phyloP scores from a whole-genome alignment of 176 grass and related monocot species.

The Oryza rufipogon region DNA sequence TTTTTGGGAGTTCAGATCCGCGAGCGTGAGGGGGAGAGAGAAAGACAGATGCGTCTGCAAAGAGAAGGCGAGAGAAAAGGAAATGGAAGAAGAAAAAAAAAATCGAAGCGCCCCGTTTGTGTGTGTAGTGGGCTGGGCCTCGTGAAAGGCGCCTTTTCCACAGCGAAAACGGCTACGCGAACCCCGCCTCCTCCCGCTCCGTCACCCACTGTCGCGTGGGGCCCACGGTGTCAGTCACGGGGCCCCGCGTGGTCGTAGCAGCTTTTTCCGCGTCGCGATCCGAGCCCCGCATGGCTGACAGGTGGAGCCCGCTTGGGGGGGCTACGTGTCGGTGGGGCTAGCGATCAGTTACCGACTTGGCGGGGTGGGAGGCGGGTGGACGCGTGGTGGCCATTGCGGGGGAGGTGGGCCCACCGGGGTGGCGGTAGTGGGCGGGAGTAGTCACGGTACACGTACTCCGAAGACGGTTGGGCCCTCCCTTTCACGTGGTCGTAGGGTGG shows the following conservation, averaged over 20 bases:
- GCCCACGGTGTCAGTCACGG: neutral
- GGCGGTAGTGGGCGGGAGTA: neutral
- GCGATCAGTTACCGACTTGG: slow-evolving; percentile 6
- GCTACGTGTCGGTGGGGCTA: neutral
- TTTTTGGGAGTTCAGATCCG: slow-evolving; percentile 55
- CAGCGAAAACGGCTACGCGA: neutral
- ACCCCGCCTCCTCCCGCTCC: neutral
- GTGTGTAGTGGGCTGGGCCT: no score
- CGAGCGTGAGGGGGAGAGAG: slow-evolving; percentile 16
- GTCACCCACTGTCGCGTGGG: neutral
- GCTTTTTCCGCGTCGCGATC: no score
- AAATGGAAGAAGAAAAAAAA: neutral
- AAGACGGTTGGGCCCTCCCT: neutral
- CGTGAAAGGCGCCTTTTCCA: no score
- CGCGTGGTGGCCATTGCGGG: neutral
- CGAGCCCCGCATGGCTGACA: neutral
- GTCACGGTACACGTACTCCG: neutral
- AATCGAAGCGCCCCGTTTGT: neutral
- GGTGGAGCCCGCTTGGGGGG: neutral
- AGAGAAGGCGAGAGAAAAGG: neutral
- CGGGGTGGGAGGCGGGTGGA: no score
- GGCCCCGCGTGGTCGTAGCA: neutral
- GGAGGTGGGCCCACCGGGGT: neutral
- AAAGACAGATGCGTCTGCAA: neutral
- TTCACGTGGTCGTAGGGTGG: neutral